Evolutionary conservation across 305 asterid genomes (phyloP).

Genomic region (Vinca major): DNA sequence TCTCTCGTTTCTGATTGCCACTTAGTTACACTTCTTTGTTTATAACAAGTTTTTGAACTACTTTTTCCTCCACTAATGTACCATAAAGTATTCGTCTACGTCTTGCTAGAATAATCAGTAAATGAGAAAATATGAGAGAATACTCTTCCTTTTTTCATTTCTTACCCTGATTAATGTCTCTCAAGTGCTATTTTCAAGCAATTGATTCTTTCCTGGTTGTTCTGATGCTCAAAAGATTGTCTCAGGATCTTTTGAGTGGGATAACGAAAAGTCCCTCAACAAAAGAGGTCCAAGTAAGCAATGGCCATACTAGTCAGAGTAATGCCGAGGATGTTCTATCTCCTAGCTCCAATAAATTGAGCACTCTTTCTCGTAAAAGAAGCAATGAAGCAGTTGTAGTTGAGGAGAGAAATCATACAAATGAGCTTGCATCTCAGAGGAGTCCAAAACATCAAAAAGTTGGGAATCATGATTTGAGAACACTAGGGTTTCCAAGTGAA

Average conservation of each 20-base stretch:
- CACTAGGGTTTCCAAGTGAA: slow-evolving; percentile 25
- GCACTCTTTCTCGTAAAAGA: slow-evolving; percentile 46
- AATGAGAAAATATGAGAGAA: not conserved
- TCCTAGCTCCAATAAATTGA: slow-evolving; percentile 31
- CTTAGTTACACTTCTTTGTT: not conserved
- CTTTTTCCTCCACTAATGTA: slow-evolving; percentile 3
- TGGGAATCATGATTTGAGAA: slow-evolving; percentile 28
- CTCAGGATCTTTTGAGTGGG: slow-evolving; percentile 39
- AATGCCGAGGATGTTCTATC: slow-evolving; percentile 21
- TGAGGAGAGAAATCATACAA: slow-evolving; percentile 33
- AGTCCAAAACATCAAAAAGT: slow-evolving; percentile 55
- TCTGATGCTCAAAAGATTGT: slow-evolving; percentile 13
- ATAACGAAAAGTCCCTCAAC: slow-evolving; percentile 35
- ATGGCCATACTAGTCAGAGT: slow-evolving; percentile 4
- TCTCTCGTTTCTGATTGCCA: not conserved
- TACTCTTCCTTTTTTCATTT: not conserved
- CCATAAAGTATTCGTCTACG: not conserved
- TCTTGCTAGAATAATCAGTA: not conserved
- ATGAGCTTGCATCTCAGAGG: slow-evolving; percentile 33
- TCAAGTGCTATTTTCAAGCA: not conserved
- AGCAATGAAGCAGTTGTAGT: slow-evolving; percentile 30
- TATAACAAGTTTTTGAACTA: not conserved
- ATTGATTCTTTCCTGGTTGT: slow-evolving; percentile 8
- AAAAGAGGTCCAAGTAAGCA: slow-evolving; percentile 22
- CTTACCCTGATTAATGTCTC: not conserved